Base-by-base conservation (phyloP, 495 filamentous ascomycete genomes). In the Emericellopsis terricola region DNA sequence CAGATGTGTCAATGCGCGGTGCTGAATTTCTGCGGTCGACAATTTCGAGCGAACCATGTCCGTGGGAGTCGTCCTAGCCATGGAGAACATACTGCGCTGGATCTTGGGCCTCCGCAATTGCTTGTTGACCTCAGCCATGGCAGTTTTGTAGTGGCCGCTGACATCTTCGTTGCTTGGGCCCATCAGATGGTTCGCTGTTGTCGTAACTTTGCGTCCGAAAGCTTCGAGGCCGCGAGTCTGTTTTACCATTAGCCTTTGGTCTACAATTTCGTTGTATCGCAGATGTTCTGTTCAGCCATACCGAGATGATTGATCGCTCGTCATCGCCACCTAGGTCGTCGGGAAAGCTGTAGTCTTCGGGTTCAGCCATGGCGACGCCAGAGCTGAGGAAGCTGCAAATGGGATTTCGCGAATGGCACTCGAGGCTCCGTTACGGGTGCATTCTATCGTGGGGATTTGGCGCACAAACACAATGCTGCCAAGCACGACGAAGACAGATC, bases 31-130 rank as follows among this genome's bases (percentile, higher is more conserved):
- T 36, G 74, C 55, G 15, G 79, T 81, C 9, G 84, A 94, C 38
- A 99, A 71, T 46, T 79, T 87, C 29, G 85, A 93, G 30, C 89
- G 80, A 29, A 94, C 77, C 17, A 99, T 59, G 52, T 99, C 89
- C 33, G 81, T 84, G 11, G 89, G 87, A 2, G 78, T 80, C 3
- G 85, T 84, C 56, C 78, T 76, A 21, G 85, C 72, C 48, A 94
- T 75, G 28, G 81, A 75, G 49, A 96, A 91, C 42, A 99, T 74
- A 47, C 75, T 79, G 41, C 81, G 74, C 59, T 99, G 89, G 15
- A 92, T 64, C 24, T 62, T 64, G 8, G 89, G 91, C 36, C 78
- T 69, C 39, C 77, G 71, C 35, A 96, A 63, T 50, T 94, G 81
- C 45, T 79, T 81, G 41, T 92, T 83, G 24, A 99, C 69, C 50